Percentiles rank a stretch among this genome's conserved stretches.
These are phyloP conservation scores for Candida ponderosae DNA, from an alignment of 805 yeast genomes.

Conservation along the genomic window DNA sequence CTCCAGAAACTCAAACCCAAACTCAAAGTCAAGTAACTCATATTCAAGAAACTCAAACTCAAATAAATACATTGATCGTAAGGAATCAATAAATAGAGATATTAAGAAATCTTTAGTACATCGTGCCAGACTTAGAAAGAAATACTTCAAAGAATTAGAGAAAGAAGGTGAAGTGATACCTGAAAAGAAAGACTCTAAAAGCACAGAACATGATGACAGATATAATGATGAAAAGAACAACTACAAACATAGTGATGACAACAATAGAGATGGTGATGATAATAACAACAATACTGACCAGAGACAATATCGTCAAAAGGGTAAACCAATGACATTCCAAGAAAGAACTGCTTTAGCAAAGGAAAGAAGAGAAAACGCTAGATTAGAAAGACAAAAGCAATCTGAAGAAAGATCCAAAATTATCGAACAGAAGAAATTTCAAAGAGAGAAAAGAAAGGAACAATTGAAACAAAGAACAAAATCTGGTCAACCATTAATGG, in stretches of 20 bases:
- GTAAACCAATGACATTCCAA: constrained; percentile 24
- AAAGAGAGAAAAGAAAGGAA: constrained; percentile 36
- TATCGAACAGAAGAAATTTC: constrained; percentile 31
- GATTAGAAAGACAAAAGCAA: constrained; percentile 25
- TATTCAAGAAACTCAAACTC: constrained; percentile 5
- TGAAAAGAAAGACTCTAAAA: constrained; percentile 20
- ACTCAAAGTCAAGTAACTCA: neutral
- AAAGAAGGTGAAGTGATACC: constrained; percentile 58
- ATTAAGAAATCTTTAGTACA: constrained; percentile 73
- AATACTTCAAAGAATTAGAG: constrained; percentile 71
- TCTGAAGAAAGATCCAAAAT: constrained; percentile 30
- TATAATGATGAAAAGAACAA: constrained; percentile 13
- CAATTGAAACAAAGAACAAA: constrained; percentile 47
- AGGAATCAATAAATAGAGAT: constrained; percentile 40
- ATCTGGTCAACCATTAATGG: constrained; percentile 86
- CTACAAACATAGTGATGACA: constrained; percentile 1
- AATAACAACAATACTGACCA: constrained; percentile 6
- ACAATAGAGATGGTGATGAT: constrained; percentile 10
- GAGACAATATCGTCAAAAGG: neutral
- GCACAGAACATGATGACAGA: constrained; percentile 2
- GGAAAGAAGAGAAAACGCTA: constrained; percentile 25
- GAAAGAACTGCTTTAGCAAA: constrained; percentile 27
- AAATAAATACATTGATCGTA: constrained; percentile 5
- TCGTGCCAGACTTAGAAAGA: constrained; percentile 72
- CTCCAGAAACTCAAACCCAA: constrained; percentile 2